Conservation (phyloP, 2,329 filamentous ascomycete genomes). For the Neocatenulostroma microsporum region DNA sequence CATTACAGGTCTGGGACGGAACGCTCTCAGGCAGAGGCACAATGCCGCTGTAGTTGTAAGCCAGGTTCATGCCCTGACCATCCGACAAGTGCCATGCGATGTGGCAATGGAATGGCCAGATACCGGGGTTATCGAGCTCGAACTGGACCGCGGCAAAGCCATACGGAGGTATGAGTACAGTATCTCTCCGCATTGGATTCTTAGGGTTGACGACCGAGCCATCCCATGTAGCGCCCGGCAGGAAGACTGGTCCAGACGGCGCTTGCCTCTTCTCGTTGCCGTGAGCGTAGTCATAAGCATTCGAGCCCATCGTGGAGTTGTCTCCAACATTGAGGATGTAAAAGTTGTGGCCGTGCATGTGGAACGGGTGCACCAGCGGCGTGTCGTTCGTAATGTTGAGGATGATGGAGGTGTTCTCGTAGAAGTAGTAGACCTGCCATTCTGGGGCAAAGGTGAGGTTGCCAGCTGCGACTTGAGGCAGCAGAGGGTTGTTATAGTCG, state of each 20-base stretch:
- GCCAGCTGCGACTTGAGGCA: slow-evolving; percentile 29
- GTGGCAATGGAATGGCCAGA: slow-evolving; percentile 32
- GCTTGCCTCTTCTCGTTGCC: slow-evolving; percentile 1
- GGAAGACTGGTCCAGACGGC: slow-evolving; percentile 8
- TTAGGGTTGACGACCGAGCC: slow-evolving; percentile 30
- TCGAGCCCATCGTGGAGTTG: slow-evolving; percentile 31
- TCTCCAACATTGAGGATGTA: slow-evolving; percentile 23
- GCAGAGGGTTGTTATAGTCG: slow-evolving; percentile 37
- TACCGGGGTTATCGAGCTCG: slow-evolving; percentile 29
- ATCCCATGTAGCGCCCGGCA: slow-evolving; percentile 27
- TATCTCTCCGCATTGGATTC: slow-evolving; percentile 34
- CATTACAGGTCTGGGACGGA: slow-evolving; percentile 44
- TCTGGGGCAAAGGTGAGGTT: slow-evolving; percentile 26
- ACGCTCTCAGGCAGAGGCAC: slow-evolving; percentile 34
- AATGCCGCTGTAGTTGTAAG: slow-evolving; percentile 14
- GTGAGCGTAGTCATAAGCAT: slow-evolving; percentile 9
- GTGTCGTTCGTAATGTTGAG: slow-evolving; percentile 36
- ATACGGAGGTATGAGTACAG: slow-evolving; percentile 23
- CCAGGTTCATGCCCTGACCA: slow-evolving; percentile 22
- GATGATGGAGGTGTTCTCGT: slow-evolving; percentile 32
- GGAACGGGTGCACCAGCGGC: slow-evolving; percentile 37
- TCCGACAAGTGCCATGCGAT: slow-evolving; percentile 24
- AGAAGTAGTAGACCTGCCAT: slow-evolving; percentile 37
- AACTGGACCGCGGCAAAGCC: slow-evolving; percentile 31
- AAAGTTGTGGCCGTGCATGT: slow-evolving; percentile 45